Evolutionary conservation across 1,284 basidiomycete genomes (phyloP), one percentile per base, ranked within the genome.

Genomic region (Heliocybe sulcata): DNA sequence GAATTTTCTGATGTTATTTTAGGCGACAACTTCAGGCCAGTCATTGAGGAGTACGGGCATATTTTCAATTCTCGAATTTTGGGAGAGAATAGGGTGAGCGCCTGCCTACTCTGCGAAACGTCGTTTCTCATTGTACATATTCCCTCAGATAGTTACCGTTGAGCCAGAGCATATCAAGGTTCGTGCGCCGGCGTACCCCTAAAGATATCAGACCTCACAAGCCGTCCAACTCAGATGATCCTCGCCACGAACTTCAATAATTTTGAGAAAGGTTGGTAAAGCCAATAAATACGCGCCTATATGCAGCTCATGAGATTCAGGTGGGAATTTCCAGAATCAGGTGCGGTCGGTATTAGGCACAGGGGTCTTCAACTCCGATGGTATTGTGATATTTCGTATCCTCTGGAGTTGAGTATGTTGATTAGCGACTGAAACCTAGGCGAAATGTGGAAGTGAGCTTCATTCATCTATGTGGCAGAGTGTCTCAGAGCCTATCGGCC

Each of bases 331-430:
- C 55, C 60, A 59, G 10, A 25, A 45, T 8, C 59, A 61, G 51
- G 60, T 64, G 57, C 31, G 60, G 33, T 61, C 64, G 16, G 59
- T 73, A 6, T 55, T 73, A 1, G 72, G 71, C 2, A 61, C 61
- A 1, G 72, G 72, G 9, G 71, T 72, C 1, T 73, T 73, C 64
- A 72, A 73, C 56, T 63, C 71, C 0, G 72, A 73, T 55, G 70
- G 70, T 62, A 49, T 51, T 59, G 29, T 56, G n/a, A 47, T 47
- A 9, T 9, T 11, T 10, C 45, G 45, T 19, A 47, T 47, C 20
- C 23, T 9, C 19, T 20, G 45, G 10, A 19, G 45, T 20, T 16
- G n/a, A n/a, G 33, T 16, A 35, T 9, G 9, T 9, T 35, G 16
- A 9, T 16, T 35, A 16, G 33, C 33, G 33, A 16, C 16, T 20